A percentile compares a stretch with the other conserved stretches of the same genome.
Conservation (phyloP, 2,329 filamentous ascomycete genomes). For the Taxawa tesnikishii region DNA sequence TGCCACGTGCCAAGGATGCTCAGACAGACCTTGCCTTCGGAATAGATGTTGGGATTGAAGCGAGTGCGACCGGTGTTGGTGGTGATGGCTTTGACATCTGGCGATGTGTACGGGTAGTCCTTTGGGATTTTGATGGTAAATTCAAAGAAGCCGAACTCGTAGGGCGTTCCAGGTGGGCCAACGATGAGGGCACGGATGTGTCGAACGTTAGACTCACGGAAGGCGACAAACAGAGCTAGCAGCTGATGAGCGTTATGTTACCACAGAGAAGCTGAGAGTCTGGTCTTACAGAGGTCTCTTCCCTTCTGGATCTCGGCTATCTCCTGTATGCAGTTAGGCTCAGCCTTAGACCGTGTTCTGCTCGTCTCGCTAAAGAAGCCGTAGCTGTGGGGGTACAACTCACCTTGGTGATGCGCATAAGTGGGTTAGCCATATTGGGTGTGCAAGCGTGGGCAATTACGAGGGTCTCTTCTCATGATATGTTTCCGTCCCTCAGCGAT, state of each 20-base stretch:
- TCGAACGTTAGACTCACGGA: constrained; percentile 76
- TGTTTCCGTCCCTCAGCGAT: too few species aligned
- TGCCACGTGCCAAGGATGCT: constrained; percentile 71
- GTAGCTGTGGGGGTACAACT: too few species aligned
- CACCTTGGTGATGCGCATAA: not conserved
- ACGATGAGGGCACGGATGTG: constrained; percentile 80
- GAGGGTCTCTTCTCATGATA: too few species aligned
- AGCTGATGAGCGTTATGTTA: not conserved
- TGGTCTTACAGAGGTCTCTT: constrained; percentile 63
- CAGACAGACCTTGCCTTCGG: constrained; percentile 83
- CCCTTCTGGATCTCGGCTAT: constrained; percentile 74
- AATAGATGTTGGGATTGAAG: constrained; percentile 96
- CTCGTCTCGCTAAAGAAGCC: too few species aligned
- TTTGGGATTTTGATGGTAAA: constrained; percentile 36
- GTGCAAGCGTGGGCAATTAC: too few species aligned
- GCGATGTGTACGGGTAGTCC: constrained; percentile 70
- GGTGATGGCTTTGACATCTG: constrained; percentile 55
- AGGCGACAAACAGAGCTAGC: constrained; percentile 76
- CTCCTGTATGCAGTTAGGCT: constrained; percentile 47
- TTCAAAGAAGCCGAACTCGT: constrained; percentile 96
- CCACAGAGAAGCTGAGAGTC: not conserved
- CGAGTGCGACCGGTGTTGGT: constrained; percentile 81
- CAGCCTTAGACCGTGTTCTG: too few species aligned
- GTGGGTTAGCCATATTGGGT: not conserved
- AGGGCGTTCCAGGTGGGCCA: constrained; percentile 86